Percentiles rank a stretch among this genome's conserved stretches.
These are phyloP conservation scores for Auricularia sp. DNA, from an alignment of 768 basidiomycete species.

Conservation along the genomic window DNA sequence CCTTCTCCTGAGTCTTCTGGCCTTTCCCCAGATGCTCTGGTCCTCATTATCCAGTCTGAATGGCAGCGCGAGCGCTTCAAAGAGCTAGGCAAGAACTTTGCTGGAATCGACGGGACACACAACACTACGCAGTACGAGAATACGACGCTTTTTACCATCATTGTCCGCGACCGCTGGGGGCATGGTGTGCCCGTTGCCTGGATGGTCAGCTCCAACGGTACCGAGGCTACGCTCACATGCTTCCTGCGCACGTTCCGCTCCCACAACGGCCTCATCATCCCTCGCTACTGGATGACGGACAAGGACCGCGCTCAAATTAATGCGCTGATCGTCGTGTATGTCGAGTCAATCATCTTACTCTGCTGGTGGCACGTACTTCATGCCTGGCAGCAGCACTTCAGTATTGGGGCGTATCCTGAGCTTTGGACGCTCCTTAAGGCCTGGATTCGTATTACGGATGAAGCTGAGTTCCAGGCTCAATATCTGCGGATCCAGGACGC, in stretches of 20 bases:
- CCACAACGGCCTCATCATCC: not conserved
- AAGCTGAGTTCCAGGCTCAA: slow-evolving; percentile 9
- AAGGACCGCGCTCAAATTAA: not conserved
- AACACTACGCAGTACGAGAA: slow-evolving; percentile 9
- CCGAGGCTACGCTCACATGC: not conserved
- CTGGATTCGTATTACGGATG: slow-evolving; percentile 14
- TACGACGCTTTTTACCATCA: slow-evolving; percentile 2
- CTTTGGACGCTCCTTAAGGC: slow-evolving; percentile 16
- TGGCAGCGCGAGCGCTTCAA: slow-evolving; percentile 8
- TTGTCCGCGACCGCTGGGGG: not conserved
- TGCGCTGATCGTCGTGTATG: not conserved
- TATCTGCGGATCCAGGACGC: slow-evolving; percentile 4
- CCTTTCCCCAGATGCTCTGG: slow-evolving; percentile 5
- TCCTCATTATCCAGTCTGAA: slow-evolving; percentile 8
- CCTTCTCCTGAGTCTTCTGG: slow-evolving; percentile 4
- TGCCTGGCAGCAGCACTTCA: slow-evolving; percentile 21
- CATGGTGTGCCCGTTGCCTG: not conserved
- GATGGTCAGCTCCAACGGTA: not conserved
- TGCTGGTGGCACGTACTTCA: slow-evolving; percentile 22
- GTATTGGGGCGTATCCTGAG: slow-evolving; percentile 4
- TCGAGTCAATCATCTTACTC: not conserved
- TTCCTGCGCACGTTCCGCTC: not conserved
- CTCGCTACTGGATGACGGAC: not conserved
- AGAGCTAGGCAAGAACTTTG: slow-evolving; percentile 6
- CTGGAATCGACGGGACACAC: slow-evolving; percentile 9